Conservation (phyloP, 805 yeast species). For the Saccharomyces eubayanus region DNA sequence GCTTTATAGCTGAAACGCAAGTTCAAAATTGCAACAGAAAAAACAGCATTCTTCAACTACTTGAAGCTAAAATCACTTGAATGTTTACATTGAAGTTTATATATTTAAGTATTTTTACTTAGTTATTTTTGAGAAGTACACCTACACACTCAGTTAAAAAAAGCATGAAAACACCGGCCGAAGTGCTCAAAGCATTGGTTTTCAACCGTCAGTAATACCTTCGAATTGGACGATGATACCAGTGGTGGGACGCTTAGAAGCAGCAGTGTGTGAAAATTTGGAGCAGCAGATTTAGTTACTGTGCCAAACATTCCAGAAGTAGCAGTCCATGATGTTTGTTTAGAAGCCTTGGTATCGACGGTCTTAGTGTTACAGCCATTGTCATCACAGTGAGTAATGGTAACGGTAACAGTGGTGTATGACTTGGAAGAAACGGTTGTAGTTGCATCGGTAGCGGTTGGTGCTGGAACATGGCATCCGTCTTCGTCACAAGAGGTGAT, state of each 20-base stretch:
- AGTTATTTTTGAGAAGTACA: background rate
- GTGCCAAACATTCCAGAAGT: background rate
- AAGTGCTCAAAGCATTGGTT: background rate
- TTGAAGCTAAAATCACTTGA: background rate
- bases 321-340: background rate
- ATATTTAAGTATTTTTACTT: background rate
- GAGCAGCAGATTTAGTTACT: background rate
- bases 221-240: background rate
- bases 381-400: constrained; percentile 1
- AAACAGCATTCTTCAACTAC: background rate
- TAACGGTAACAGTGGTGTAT: background rate
- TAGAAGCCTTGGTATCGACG: background rate
- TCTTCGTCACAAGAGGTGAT: constrained; percentile 3
- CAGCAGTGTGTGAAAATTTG: background rate
- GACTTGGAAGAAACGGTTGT: background rate
- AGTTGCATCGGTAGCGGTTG: background rate
- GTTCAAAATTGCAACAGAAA: too few relatives aligned
- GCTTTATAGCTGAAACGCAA: background rate
- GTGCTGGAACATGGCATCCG: background rate
- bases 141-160: background rate
- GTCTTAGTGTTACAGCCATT: constrained; percentile 1
- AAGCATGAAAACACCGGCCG: constrained; percentile 2
- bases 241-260: background rate
- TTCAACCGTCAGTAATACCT: constrained; percentile 1
- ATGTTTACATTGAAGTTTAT: background rate